phyloP scores from a whole-genome alignment of 2,329 filamentous ascomycete genomes.

The Botrytis fabae region DNA sequence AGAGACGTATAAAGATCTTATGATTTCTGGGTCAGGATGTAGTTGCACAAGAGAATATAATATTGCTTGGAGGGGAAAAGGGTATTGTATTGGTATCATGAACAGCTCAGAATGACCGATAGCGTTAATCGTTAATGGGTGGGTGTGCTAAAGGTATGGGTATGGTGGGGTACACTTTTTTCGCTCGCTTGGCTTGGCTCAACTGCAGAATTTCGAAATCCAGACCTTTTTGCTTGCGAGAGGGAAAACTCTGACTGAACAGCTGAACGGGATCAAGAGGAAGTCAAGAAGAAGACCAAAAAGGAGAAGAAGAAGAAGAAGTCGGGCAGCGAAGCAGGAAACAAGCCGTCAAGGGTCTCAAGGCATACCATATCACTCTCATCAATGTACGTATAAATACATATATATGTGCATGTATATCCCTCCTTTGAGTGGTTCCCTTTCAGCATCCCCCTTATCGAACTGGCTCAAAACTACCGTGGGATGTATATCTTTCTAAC shows the following conservation, averaged over 20 bases:
- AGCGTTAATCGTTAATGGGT: constrained; percentile 8
- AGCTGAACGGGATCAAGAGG: not conserved
- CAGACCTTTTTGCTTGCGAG: not conserved
- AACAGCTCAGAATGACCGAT: constrained; percentile 16
- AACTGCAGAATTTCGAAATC: constrained; percentile 1
- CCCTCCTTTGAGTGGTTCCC: not conserved
- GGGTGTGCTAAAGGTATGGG: not conserved
- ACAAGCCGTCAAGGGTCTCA: not conserved
- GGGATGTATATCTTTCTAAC: not conserved
- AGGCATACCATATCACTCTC: not conserved
- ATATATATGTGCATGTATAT: not conserved
- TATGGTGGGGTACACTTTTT: constrained; percentile 15
- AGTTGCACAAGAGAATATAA: constrained; percentile 3
- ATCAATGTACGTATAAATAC: constrained; percentile 12
- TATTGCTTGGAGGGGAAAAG: constrained; percentile 10
- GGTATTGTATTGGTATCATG: not conserved
- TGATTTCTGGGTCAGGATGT: not conserved
- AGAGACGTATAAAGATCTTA: constrained; percentile 6
- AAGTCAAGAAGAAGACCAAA: not conserved
- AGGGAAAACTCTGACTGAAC: not conserved
- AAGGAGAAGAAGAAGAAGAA: not conserved
- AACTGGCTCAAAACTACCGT: not conserved
- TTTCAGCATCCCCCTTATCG: not conserved
- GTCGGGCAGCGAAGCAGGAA: not conserved
- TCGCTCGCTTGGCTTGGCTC: constrained; percentile 2